These are phyloP conservation scores for Drosera capensis DNA, from an alignment of 148 eudicot genomes.

Conservation along the genomic window DNA sequence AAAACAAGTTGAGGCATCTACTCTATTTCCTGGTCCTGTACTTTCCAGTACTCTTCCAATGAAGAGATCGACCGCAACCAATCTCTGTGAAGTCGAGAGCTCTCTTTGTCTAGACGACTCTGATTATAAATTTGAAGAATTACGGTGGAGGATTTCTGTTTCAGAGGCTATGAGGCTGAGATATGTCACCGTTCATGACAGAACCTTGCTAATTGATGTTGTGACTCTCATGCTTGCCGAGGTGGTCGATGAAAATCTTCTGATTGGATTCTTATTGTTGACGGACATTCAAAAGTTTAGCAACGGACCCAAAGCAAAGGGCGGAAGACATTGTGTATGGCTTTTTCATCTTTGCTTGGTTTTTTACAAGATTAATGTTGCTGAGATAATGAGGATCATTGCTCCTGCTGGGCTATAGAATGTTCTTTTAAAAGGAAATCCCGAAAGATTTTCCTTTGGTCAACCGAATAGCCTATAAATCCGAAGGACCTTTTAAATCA, in stretches of 20 bases:
- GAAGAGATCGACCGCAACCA: conserved; percentile 15
- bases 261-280: conserved; percentile 55
- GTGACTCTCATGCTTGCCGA: conserved; percentile 62
- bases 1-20: conserved; percentile 14
- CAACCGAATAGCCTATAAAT: too few species aligned
- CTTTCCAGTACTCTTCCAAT: conserved; percentile 9
- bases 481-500: too few species aligned
- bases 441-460: too few species aligned
- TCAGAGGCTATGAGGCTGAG: conserved; percentile 82
- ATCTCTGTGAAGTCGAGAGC: conserved; percentile 44
- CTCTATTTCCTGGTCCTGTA: conserved; percentile 6
- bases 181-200: conserved; percentile 37
- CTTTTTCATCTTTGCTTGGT: too few species aligned
- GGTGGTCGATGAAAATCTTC: conserved; percentile 62
- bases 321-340: conserved; percentile 19
- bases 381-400: too few species aligned
- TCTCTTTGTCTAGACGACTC: conserved; percentile 43
- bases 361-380: too few species aligned
- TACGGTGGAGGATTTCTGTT: conserved; percentile 43
- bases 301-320: conserved; percentile 23
- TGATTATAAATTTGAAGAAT: conserved; percentile 20
- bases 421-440: too few species aligned
- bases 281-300: conserved; percentile 50
- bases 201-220: conserved; percentile 39
- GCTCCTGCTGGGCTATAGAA: too few species aligned